Percentiles rank a stretch among this genome's conserved stretches.
These are phyloP conservation scores for Cercospora nicotianae DNA, from an alignment of 2,329 filamentous ascomycete genomes.

Conservation along the genomic window DNA sequence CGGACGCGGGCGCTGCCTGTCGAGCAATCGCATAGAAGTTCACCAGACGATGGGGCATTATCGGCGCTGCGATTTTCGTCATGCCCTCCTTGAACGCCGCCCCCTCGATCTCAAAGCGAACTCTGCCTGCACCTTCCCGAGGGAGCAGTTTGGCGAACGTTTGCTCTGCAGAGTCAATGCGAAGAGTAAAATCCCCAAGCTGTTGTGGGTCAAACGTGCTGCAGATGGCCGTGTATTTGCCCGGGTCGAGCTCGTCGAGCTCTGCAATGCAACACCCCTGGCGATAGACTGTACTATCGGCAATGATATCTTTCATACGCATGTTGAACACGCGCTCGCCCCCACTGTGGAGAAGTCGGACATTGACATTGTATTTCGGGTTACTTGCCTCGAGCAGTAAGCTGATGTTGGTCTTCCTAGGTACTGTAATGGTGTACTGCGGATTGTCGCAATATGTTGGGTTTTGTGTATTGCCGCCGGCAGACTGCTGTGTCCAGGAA, in stretches of 20 bases:
- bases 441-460: conserved; percentile 81
- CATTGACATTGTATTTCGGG: conserved; percentile 72
- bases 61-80: conserved; percentile 55
- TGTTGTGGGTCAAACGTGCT: conserved; percentile 87
- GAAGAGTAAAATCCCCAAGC: conserved; percentile 70
- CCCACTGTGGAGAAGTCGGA: conserved; percentile 77
- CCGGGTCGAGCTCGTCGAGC: conserved; percentile 60
- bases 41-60: conserved; percentile 53
- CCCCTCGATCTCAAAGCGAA: conserved; percentile 61
- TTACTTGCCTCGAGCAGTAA: conserved; percentile 70
- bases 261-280: conserved; percentile 73
- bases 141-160: conserved; percentile 62
- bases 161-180: conserved; percentile 64
- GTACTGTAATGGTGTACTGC: conserved; percentile 70
- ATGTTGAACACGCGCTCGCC: conserved; percentile 71
- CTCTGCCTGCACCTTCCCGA: conserved; percentile 71
- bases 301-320: conserved; percentile 73
- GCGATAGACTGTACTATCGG: conserved; percentile 85
- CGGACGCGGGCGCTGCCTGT: conserved; percentile 23
- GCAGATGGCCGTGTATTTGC: conserved; percentile 82
- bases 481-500: conserved; percentile 74
- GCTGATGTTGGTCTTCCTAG: conserved; percentile 61
- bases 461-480: conserved; percentile 80
- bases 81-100: conserved; percentile 53
- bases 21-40: conserved; percentile 37